These are phyloP conservation scores for Fusarium sambucinum DNA, from an alignment of 2,329 filamentous ascomycete species.

Conservation along the genomic window DNA sequence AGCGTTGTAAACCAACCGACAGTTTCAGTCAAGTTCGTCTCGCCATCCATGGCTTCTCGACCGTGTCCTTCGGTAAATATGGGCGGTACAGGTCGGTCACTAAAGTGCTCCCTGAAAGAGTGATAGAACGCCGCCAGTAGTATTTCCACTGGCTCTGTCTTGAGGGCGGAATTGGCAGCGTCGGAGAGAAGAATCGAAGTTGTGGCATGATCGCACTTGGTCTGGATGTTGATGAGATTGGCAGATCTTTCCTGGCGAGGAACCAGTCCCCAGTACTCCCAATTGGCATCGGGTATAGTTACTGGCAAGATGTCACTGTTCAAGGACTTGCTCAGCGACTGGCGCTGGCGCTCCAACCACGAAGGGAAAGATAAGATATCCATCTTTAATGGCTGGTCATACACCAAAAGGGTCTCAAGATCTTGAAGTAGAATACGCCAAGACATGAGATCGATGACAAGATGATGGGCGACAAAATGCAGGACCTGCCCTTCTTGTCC, in stretches of 20 bases:
- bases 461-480: neutral
- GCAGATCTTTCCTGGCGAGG: neutral
- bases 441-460: constrained; percentile 4
- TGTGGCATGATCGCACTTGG: constrained; percentile 2
- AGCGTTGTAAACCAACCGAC: constrained; percentile 6
- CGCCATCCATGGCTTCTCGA: neutral
- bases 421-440: constrained; percentile 3
- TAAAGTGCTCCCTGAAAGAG: neutral
- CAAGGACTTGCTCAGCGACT: neutral
- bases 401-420: constrained; percentile 1
- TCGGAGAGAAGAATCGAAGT: neutral
- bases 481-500: neutral
- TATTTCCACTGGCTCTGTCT: neutral
- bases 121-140: neutral
- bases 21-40: constrained; percentile 1
- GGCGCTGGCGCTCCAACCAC: neutral
- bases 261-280: constrained; percentile 5
- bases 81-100: neutral
- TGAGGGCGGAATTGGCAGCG: neutral
- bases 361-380: constrained; percentile 1
- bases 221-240: neutral
- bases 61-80: constrained; percentile 5
- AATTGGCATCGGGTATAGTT: neutral
- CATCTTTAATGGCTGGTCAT: neutral
- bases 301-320: neutral